These are phyloP conservation scores for Leccinum imitatum DNA, from an alignment of 768 basidiomycete species.

Conservation along the genomic window DNA sequence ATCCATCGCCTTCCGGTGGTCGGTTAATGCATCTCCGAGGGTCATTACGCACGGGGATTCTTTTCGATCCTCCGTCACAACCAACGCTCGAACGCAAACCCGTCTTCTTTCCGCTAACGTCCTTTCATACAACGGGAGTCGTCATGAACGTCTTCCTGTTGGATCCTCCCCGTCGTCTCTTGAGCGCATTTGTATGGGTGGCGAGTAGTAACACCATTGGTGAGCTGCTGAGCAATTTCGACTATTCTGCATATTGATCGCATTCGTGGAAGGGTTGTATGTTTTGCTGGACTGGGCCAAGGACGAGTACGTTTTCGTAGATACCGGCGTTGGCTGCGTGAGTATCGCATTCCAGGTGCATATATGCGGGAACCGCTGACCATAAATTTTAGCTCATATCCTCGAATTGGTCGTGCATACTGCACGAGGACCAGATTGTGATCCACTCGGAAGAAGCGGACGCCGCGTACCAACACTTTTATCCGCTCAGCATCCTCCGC, in stretches of 20 bases:
- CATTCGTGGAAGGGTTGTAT: slow-evolving; percentile 53
- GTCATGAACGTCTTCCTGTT: slow-evolving; percentile 80
- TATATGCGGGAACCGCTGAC: slow-evolving; percentile 4
- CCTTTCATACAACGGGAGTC: slow-evolving; percentile 60
- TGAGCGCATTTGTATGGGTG: slow-evolving; percentile 73
- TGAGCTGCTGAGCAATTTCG: slow-evolving; percentile 6
- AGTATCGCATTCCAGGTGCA: slow-evolving; percentile 31
- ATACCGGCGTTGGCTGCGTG: slow-evolving; percentile 73
- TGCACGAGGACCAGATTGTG: slow-evolving; percentile 64
- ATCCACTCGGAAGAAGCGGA: slow-evolving; percentile 73
- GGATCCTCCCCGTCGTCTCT: slow-evolving; percentile 57
- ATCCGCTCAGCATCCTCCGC: slow-evolving; percentile 46
- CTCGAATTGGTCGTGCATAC: slow-evolving; percentile 77
- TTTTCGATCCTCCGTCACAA: slow-evolving; percentile 15
- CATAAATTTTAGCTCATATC: slow-evolving; percentile 48
- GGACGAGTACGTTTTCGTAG: slow-evolving; percentile 66
- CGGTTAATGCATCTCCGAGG: slow-evolving; percentile 3
- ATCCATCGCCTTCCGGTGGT: slow-evolving; percentile 8
- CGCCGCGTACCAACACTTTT: slow-evolving; percentile 66
- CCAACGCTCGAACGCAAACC: slow-evolving; percentile 5
- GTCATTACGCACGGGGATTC: slow-evolving; percentile 8
- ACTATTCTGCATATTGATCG: background rate
- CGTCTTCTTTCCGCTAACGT: no score
- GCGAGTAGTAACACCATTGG: slow-evolving; percentile 39
- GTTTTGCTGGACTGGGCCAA: slow-evolving; percentile 66